Evolutionary conservation across 2,329 filamentous ascomycete species (phyloP).

Genomic region (Xylaria sp.): DNA sequence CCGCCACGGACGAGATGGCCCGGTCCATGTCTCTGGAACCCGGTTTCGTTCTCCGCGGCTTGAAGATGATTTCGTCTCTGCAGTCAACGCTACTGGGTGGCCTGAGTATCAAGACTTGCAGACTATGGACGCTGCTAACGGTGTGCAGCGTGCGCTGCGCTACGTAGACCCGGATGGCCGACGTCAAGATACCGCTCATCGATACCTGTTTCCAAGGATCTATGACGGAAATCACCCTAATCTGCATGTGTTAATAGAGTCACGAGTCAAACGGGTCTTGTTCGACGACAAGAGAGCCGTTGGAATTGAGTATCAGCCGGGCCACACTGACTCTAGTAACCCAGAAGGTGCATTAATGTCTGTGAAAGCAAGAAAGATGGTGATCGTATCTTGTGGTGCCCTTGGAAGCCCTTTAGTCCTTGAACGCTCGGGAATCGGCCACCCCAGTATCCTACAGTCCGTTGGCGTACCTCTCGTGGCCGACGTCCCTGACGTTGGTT

Average conservation of each 20-base stretch:
- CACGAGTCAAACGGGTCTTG: constrained; percentile 54
- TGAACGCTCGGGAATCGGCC: constrained; percentile 62
- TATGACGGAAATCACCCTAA: constrained; percentile 57
- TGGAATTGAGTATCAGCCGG: constrained; percentile 36
- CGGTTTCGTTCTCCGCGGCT: constrained; percentile 54
- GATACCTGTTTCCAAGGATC: constrained; percentile 62
- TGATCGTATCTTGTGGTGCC: constrained; percentile 53
- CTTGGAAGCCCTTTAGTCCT: constrained; percentile 58
- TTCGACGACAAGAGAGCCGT: constrained; percentile 32
- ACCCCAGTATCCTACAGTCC: constrained; percentile 55
- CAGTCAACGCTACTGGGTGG: constrained; percentile 59
- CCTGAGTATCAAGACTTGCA: constrained; percentile 64
- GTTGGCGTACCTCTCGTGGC: constrained; percentile 51
- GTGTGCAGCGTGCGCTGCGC: constrained; percentile 41
- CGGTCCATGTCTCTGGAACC: constrained; percentile 64
- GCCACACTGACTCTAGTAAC: constrained; percentile 10
- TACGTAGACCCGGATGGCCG: constrained; percentile 52
- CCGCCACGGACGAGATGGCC: constrained; percentile 64
- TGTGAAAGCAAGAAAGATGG: constrained; percentile 60
- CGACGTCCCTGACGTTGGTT: constrained; percentile 59
- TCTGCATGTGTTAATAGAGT: constrained; percentile 63
- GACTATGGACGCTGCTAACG: constrained; percentile 54
- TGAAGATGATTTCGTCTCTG: constrained; percentile 62
- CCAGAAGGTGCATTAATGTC: background rate
- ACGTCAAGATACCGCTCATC: constrained; percentile 62